These are phyloP conservation scores for Vicia faba DNA, from an alignment of 306 rosid species.

Conservation along the genomic window DNA sequence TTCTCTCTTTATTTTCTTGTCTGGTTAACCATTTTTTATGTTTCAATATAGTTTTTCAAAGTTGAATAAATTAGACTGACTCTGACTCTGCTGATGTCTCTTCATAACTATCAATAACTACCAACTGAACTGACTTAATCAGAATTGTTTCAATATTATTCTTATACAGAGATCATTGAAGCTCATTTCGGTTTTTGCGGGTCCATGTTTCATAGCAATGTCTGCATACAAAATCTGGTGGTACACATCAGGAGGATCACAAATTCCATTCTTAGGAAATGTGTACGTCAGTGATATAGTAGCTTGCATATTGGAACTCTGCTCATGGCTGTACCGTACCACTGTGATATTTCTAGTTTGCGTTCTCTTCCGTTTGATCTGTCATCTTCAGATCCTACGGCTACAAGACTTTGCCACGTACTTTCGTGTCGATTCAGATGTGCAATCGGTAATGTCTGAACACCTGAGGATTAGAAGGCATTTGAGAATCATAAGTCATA, in stretches of 20 bases:
- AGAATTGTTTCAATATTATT: too few relatives aligned
- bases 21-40: too few relatives aligned
- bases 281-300: conserved; percentile 63
- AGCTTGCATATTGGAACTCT: conserved; percentile 72
- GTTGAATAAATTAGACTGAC: too few relatives aligned
- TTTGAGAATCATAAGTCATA: conserved; percentile 80
- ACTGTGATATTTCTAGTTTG: conserved; percentile 76
- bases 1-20: too few relatives aligned
- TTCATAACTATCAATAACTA: too few relatives aligned
- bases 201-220: conserved; percentile 72
- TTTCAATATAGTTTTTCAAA: not conserved
- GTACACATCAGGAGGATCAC: conserved; percentile 85
- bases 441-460: conserved; percentile 68
- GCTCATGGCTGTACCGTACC: conserved; percentile 83
- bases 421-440: conserved; percentile 78
- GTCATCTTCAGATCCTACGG: conserved; percentile 86
- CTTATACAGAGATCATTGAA: conserved; percentile 62
- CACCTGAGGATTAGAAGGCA: conserved; percentile 85
- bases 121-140: too few relatives aligned
- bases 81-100: too few relatives aligned
- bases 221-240: conserved; percentile 95
- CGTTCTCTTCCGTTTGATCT: conserved; percentile 83
- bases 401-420: conserved; percentile 65
- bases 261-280: conserved; percentile 74
- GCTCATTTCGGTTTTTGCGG: conserved; percentile 55